Base-by-base conservation (phyloP, 106 monocot genomes). In the Agapanthus africanus region DNA sequence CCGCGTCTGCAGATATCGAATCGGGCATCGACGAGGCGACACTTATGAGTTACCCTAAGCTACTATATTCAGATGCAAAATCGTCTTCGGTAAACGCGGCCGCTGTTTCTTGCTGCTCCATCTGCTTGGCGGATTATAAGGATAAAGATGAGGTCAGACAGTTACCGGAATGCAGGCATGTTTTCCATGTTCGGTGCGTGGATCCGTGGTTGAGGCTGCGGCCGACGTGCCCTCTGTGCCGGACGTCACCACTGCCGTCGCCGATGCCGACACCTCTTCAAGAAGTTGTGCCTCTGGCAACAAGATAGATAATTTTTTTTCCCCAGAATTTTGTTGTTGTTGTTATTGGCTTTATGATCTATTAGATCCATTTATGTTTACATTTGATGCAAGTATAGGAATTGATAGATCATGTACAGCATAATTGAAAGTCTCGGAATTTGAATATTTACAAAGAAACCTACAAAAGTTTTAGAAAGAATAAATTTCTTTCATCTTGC, bases 21-120 rank as follows among this genome's bases (percentile, higher is more conserved):
- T n/a, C 32, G 1, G 82, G 82, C 31, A 54, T 83, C 52, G 79
- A 79, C 54, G 83, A 83, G 27, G 75, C 71, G 18, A 79, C 68
- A 0, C 72, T 84, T 16, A 61, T 30, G 68, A 76, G 67, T 34
- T 84, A 79, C 50, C 79, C 76, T 19, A 79, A 65, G 63, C 32
- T 79, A 32, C 19, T 46, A 13, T 79, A 79, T 56, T 65, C 82
- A 18, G 67, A 73, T 7, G 59, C 69, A 3, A 44, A 63, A 54
- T 19, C 11, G 11, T 47, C 34, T 39, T 30, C 47, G n/a, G 41
- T 4, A 0, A 18, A 10, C 15, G 51, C n/a, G 25, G 41, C 59
- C 7, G 36, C 7, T 18, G 56, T 33, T 37, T 7, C 3, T n/a
- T 3, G 71, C 30, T 71, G 71, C 71, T 71, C 71, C 26, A 59